These are phyloP conservation scores for Heterococcus sp. DNA, from an alignment of 108 stramenopile species.

Conservation along the genomic window DNA sequence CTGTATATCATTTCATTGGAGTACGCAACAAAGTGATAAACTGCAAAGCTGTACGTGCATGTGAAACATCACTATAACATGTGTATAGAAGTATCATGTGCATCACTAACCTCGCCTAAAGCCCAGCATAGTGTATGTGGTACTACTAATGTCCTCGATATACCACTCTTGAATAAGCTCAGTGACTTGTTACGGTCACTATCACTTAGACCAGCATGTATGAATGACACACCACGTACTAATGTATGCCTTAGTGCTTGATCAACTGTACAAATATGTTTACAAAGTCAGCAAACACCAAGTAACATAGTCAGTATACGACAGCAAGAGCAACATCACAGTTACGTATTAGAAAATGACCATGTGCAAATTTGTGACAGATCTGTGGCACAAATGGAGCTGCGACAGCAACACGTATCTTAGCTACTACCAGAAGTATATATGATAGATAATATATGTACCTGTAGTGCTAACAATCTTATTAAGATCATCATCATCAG, in stretches of 20 bases:
- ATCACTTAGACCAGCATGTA: conserved; percentile 81
- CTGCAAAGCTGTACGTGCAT: too few species aligned
- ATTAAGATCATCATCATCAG: background rate
- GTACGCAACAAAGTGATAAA: too few species aligned
- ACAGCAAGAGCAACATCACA: background rate
- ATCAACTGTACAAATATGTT: conserved; percentile 60
- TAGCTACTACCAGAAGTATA: too few species aligned
- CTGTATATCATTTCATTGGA: too few species aligned
- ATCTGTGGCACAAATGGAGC: too few species aligned
- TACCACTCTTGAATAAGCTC: background rate
- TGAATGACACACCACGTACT: conserved; percentile 79
- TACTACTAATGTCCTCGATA: conserved; percentile 61
- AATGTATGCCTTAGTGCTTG: conserved; percentile 79
- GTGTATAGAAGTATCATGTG: too few species aligned
- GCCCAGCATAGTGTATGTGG: conserved; percentile 83
- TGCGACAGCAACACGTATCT: too few species aligned
- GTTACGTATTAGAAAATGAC: background rate
- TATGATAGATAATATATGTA: too few species aligned
- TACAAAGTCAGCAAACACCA: too few species aligned
- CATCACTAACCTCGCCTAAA: conserved; percentile 43
- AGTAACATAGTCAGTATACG: background rate
- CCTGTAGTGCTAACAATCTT: too few species aligned
- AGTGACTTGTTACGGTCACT: conserved; percentile 57
- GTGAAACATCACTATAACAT: too few species aligned
- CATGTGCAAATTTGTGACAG: too few species aligned